phyloP scores from a whole-genome alignment of 768 basidiomycete genomes.

The Pisolithus albus region DNA sequence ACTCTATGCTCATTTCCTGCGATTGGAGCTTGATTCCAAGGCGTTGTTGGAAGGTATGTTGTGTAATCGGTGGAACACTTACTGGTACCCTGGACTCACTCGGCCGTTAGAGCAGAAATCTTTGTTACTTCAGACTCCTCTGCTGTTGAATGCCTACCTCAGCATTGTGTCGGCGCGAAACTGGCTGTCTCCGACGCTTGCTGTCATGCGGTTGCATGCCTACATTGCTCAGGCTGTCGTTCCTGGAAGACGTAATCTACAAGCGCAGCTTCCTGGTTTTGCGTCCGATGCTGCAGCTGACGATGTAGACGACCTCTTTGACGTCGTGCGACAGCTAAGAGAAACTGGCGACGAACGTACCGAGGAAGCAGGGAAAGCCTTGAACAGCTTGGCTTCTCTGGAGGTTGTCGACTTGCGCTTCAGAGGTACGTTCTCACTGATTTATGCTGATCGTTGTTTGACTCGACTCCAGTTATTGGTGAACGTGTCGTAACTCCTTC shows the following conservation, averaged over 20 bases:
- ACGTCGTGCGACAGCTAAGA: slow-evolving; percentile 44
- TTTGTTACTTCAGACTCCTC: slow-evolving; percentile 65
- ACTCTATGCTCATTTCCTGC: slow-evolving; percentile 79
- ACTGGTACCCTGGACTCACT: background rate
- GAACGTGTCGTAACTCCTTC: slow-evolving; percentile 84
- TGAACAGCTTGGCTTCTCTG: slow-evolving; percentile 64
- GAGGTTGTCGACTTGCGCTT: slow-evolving; percentile 80
- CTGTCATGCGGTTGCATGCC: slow-evolving; percentile 76
- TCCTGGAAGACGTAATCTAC: slow-evolving; percentile 41
- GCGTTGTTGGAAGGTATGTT: slow-evolving; percentile 59
- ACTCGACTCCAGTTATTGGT: slow-evolving; percentile 61
- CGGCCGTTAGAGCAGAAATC: slow-evolving; percentile 57
- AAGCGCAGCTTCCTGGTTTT: slow-evolving; percentile 78
- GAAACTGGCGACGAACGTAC: slow-evolving; percentile 39
- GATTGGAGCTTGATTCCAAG: slow-evolving; percentile 47
- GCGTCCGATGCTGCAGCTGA: slow-evolving; percentile 31
- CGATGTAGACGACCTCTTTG: slow-evolving; percentile 36
- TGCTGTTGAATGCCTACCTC: slow-evolving; percentile 71
- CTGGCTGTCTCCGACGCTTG: slow-evolving; percentile 78
- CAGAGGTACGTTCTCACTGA: slow-evolving; percentile 51
- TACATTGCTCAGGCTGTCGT: slow-evolving; percentile 78
- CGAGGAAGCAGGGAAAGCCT: slow-evolving; percentile 41
- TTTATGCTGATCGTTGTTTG: slow-evolving; percentile 1
- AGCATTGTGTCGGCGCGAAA: slow-evolving; percentile 79
- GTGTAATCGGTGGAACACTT: background rate